Evolutionary conservation across 177 flowering plant species (phyloP).

Genomic region (Vitis hybrid): DNA sequence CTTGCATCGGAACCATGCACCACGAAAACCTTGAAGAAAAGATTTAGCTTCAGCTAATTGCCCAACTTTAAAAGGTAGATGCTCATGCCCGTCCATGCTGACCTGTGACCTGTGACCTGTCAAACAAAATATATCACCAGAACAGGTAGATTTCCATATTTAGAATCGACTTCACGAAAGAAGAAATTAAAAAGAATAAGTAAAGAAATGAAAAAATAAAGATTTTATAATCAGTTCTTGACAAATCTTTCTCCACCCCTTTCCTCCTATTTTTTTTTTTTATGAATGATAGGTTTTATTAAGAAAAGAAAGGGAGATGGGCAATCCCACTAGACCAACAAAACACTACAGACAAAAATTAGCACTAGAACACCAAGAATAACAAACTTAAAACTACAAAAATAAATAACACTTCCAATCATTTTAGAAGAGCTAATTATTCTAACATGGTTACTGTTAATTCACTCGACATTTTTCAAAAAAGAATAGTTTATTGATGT

Average conservation of each 20-base stretch:
- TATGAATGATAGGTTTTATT: no score
- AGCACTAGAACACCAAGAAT: no score
- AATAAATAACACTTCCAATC: no score
- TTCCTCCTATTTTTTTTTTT: no score
- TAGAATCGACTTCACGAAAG: neutral
- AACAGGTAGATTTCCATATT: neutral
- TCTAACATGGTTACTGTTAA: no score
- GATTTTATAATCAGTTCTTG: neutral
- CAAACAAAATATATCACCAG: constrained; percentile 11
- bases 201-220: neutral
- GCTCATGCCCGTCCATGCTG: neutral
- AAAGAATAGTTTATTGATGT: no score
- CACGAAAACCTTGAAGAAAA: constrained; percentile 57
- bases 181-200: neutral
- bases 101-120: neutral
- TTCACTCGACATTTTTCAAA: no score
- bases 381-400: no score
- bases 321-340: no score
- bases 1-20: constrained; percentile 87
- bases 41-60: constrained; percentile 52
- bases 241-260: neutral
- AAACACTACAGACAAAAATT: no score
- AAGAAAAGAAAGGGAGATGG: no score
- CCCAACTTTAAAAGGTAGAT: constrained; percentile 49
- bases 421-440: no score